Evolutionary conservation across 2,329 filamentous ascomycete species (phyloP).

Genomic region (Ilyonectria robusta): DNA sequence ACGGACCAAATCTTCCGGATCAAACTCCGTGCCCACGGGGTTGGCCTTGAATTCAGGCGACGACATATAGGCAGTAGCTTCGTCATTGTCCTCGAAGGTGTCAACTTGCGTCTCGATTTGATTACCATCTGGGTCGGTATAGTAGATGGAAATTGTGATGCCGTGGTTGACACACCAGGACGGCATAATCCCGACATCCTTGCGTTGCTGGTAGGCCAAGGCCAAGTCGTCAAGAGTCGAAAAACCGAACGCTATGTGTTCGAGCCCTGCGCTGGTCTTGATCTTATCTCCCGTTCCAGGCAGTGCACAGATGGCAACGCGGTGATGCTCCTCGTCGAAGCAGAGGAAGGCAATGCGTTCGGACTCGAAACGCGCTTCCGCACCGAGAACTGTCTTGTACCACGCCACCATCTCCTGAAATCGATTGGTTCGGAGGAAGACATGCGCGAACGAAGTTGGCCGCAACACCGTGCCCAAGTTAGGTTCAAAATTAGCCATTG

Average conservation of each 20-base stretch:
- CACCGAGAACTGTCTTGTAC: conserved; percentile 14
- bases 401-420: conserved; percentile 14
- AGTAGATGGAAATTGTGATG: conserved; percentile 30
- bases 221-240: background rate
- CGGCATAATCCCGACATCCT: conserved; percentile 12
- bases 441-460: conserved; percentile 6
- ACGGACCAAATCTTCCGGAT: conserved; percentile 7
- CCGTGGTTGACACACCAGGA: conserved; percentile 32
- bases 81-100: conserved; percentile 26
- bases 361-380: conserved; percentile 6
- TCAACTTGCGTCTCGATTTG: conserved; percentile 28
- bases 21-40: conserved; percentile 25
- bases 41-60: conserved; percentile 16
- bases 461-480: background rate
- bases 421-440: conserved; percentile 15
- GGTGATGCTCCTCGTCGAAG: conserved; percentile 19
- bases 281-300: background rate
- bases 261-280: background rate
- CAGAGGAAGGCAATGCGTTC: conserved; percentile 10
- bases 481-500: background rate
- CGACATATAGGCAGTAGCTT: conserved; percentile 21
- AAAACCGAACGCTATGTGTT: conserved; percentile 9
- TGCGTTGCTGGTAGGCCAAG: conserved; percentile 10
- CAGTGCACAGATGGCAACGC: conserved; percentile 3
- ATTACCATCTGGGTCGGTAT: conserved; percentile 32